A percentile compares a stretch with the other conserved stretches of the same genome.
Conservation (phyloP, 2,329 filamentous ascomycete genomes). For the Claviceps sp. region DNA sequence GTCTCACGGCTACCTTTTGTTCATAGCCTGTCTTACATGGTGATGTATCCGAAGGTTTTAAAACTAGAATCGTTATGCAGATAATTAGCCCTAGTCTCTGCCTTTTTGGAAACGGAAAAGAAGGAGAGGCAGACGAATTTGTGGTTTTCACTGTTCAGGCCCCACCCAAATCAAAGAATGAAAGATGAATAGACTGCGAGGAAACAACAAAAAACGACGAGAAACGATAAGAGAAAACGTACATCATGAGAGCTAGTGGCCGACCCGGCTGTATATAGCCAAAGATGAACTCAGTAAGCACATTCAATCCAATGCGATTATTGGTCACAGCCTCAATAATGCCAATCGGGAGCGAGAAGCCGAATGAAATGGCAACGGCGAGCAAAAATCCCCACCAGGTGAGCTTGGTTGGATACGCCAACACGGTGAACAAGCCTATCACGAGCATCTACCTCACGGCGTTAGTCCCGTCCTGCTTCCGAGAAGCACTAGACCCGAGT, state of each 20-base stretch:
- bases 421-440: conserved; percentile 39
- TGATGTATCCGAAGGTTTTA: conserved; percentile 50
- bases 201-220: neutral
- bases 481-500: no score
- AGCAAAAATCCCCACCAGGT: conserved; percentile 62
- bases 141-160: no score
- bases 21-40: conserved; percentile 28
- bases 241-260: conserved; percentile 63
- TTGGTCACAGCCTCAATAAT: conserved; percentile 60
- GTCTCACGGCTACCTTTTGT: neutral
- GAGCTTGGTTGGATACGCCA: conserved; percentile 52
- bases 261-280: conserved; percentile 64
- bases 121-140: no score
- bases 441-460: conserved; percentile 31
- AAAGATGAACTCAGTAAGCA: conserved; percentile 60
- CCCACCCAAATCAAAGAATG: no score
- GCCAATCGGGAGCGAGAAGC: conserved; percentile 52
- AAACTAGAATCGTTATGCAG: conserved; percentile 25
- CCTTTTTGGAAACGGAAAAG: no score
- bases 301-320: conserved; percentile 59
- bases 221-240: conserved; percentile 9
- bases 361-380: conserved; percentile 47
- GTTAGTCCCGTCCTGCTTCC: neutral
- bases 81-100: neutral
- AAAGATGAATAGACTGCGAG: no score